Evolutionary conservation across 2,329 filamentous ascomycete genomes (phyloP), one percentile per base, ranked within the genome.

Genomic region (Aureobasidium zeae): DNA sequence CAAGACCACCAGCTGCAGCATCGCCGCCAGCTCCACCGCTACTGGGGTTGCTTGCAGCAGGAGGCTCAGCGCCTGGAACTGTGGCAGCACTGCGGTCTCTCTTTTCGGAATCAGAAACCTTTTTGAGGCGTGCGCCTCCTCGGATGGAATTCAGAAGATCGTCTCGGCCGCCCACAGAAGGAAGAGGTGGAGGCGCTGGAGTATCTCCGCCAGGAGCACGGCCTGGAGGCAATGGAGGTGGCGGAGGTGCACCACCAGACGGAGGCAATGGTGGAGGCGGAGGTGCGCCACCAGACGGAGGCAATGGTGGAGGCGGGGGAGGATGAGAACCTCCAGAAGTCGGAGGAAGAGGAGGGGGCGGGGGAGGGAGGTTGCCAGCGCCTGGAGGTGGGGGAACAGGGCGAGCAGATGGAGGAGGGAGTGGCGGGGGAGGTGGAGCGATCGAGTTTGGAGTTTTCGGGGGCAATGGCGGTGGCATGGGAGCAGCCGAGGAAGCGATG

Each of bases 91-190:
- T 86, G 50, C 83, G 73, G 63, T 88, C 83, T 53, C 76, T 70
- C 60, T 88, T 84, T 62, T 85, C 70, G 48, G 56, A 64, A 48
- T 77, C 73, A 50, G 83, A 78, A 22, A 89, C 83, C 64, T 88
- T 89, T 65, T 81, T 86, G 55, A 91, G 70, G 16, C 58, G 57
- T 17, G 78, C 68, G 17, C 68, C 74, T 48, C 76, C 77, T 50
- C 83, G 79, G 50, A 91, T 91, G 56, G 81, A 76, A 32, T 78
- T 81, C 52, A 83, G 67, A 58, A 86, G 65, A 44, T 77, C 82
- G 50, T 70, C 69, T 53, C 74, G 79, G 47, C 64, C 63, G 9
- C 62, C 63, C 11, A 69, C 51, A 3, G 63, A 50, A 34, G 57
- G 68, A 57, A 43, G 64, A 13, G 68, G 62, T 2, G 76, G 72